Percentiles rank a stretch among this genome's conserved stretches.
Evolutionary conservation across 805 yeast genomes (phyloP).

Genomic region (Wickerhamiella sergipiensis): DNA sequence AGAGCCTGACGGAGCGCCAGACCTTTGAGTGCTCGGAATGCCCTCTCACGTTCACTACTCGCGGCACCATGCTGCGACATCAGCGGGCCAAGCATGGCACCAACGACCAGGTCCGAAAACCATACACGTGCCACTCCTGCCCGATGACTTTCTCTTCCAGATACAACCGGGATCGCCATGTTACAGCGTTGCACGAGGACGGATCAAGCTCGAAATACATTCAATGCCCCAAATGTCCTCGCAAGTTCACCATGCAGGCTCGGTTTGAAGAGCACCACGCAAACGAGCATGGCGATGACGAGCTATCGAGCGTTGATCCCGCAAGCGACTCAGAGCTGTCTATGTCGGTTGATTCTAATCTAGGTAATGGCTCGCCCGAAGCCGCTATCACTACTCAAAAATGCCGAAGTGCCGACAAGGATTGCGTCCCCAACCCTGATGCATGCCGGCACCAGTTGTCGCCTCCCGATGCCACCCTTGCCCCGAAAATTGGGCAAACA

Average conservation of each 20-base stretch:
- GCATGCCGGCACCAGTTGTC: neutral
- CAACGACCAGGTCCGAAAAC: neutral
- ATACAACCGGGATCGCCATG: neutral
- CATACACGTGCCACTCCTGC: neutral
- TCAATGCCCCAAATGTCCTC: neutral
- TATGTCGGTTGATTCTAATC: too few relatives aligned
- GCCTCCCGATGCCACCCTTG: neutral
- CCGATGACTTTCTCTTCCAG: neutral
- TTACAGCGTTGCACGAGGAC: neutral
- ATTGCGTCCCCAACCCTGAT: neutral
- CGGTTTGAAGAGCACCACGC: neutral
- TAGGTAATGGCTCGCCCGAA: too few relatives aligned
- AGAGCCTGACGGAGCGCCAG: neutral
- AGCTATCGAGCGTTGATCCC: neutral
- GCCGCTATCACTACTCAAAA: too few relatives aligned
- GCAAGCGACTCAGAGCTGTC: neutral
- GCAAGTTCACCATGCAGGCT: neutral
- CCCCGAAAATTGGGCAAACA: neutral
- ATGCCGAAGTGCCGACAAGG: neutral
- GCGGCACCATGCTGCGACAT: neutral
- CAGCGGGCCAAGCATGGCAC: slow-evolving; percentile 1
- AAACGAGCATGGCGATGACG: neutral
- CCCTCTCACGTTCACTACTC: neutral
- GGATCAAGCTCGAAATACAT: neutral
- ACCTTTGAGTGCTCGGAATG: neutral